Evolutionary conservation across 371 early-diverging fungal genomes (phyloP).

Genomic region (Catenaria anguillulae): DNA sequence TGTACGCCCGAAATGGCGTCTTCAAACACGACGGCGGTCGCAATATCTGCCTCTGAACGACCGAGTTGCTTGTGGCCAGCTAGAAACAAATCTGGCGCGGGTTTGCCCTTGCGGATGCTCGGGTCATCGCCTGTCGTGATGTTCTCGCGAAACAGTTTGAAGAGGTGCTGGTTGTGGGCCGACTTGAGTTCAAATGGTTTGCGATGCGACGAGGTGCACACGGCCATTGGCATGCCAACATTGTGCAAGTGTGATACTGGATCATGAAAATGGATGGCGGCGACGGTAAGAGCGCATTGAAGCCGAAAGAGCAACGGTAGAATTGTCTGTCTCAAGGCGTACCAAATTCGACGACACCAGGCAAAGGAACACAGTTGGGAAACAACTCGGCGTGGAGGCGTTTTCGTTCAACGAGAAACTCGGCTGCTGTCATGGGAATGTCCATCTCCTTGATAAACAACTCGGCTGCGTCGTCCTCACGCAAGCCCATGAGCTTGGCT

Average conservation of each 20-base stretch:
- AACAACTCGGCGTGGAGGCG: conserved; percentile 11
- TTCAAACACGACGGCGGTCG: conserved; percentile 27
- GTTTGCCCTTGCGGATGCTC: conserved; percentile 25
- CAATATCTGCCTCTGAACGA: neutral
- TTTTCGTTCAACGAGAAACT: conserved; percentile 22
- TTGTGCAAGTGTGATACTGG: neutral
- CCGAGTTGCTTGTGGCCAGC: conserved; percentile 16
- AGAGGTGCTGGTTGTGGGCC: conserved; percentile 20
- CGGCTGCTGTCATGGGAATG: conserved; percentile 22
- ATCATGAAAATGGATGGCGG: too few species aligned
- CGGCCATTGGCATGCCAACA: neutral
- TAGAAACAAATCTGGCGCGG: conserved; percentile 32
- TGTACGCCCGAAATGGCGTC: conserved; percentile 25
- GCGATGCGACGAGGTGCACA: conserved; percentile 25
- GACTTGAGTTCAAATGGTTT: conserved; percentile 22
- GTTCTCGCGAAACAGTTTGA: conserved; percentile 23
- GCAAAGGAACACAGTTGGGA: conserved; percentile 16
- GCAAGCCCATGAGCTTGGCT: conserved; percentile 2
- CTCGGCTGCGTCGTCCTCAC: conserved; percentile 13
- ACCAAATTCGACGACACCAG: conserved; percentile 21
- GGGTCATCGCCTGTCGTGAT: conserved; percentile 26
- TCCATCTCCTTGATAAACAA: conserved; percentile 15
- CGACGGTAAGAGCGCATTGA: too few species aligned
- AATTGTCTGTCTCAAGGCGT: too few species aligned
- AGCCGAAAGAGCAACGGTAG: too few species aligned